Conservation (phyloP, 257 asterid species). For the Cynanchum wilfordii region DNA sequence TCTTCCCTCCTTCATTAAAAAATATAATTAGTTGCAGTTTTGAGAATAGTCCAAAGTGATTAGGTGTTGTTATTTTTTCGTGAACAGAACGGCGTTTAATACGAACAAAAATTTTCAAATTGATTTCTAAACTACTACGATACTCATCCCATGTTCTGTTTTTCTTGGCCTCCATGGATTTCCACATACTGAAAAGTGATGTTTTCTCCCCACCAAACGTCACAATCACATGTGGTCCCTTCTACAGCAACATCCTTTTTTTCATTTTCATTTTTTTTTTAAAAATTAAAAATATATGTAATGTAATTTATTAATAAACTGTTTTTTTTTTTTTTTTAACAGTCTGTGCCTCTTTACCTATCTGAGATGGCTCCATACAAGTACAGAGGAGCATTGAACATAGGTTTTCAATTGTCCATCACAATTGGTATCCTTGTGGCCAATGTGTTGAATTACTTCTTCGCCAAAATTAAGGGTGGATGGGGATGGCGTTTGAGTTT, state of each 20-base stretch:
- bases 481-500: conserved; percentile 82
- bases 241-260: neutral
- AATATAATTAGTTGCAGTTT: neutral
- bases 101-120: conserved; percentile 20
- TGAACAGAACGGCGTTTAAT: conserved; percentile 24
- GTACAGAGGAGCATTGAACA: conserved; percentile 59
- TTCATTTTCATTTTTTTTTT: neutral
- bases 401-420: conserved; percentile 51
- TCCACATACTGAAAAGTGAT: neutral
- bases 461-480: conserved; percentile 43
- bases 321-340: conserved; percentile 4
- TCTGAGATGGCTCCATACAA: conserved; percentile 68
- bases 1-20: too few species aligned
- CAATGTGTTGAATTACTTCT: conserved; percentile 46
- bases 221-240: conserved; percentile 17
- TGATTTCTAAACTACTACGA: conserved; percentile 12
- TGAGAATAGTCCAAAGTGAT: neutral
- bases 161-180: neutral
- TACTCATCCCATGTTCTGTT: conserved; percentile 6
- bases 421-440: conserved; percentile 46
- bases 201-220: neutral
- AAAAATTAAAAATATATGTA: too few species aligned
- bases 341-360: conserved; percentile 63
- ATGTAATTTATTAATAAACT: neutral
- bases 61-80: neutral